Evolutionary conservation across 2,329 filamentous ascomycete genomes (phyloP), one percentile per base, ranked within the genome.

Genomic region (Xylaria hypoxylon): DNA sequence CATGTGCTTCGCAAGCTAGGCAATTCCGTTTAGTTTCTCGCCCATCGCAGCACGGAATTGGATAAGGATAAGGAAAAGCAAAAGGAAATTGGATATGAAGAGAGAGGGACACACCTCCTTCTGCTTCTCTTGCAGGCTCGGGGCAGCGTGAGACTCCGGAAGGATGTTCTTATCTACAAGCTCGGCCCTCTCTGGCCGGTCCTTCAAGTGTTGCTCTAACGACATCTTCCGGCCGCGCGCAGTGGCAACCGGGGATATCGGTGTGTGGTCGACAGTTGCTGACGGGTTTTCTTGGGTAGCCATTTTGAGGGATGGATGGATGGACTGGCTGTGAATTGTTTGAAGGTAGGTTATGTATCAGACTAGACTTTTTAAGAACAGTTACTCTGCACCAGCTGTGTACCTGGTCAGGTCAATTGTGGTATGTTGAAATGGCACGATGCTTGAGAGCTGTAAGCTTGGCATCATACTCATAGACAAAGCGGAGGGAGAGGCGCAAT

Each of bases 141-240:
- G 94, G 0, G 94, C 93, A 19, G 91, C 93, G 58, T 80, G 90
- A 35, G 91, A 91, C 62, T 89, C 88, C 28, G 92, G 92, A 28
- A 97, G 89, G 78, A 97, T 97, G 80, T 97, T 97, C 73, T 92
- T 91, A 77, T 96, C 91, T 69, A 97, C 83, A 24, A 97, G 85
- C 75, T 93, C 89, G 40, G 93, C 87, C 64, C 92, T 89, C 24
- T 93, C 87, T 26, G 91, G 91, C 45, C 93, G 91, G 73, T 89
- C 87, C 77, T 89, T 86, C 60, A 93, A 84, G 75, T 92, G 88
- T 73, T 89, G 88, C 79, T 92, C 90, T 13, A 94, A 84, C 3
- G 90, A 93, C 82, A 92, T 89, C 77, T 86, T 87, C 73, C 88
- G 85, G 47, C 77, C 81, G 26, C 80, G 76, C 59, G 77, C 72